phyloP scores from a whole-genome alignment of 371 early-diverging fungal species.

The Vairimorpha apis region DNA sequence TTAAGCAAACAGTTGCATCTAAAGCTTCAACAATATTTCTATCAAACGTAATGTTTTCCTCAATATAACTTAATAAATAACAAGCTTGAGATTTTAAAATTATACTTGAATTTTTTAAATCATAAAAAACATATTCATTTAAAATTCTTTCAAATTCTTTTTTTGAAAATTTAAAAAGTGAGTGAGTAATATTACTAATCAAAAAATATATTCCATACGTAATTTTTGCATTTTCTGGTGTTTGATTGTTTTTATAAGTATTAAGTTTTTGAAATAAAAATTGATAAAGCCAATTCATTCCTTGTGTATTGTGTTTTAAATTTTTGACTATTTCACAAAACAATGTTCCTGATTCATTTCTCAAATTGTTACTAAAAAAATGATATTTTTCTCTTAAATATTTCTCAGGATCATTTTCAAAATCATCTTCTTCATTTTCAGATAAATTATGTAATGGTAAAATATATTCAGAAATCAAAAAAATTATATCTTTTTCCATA shows the following conservation, averaged over 20 bases:
- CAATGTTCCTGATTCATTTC: slow-evolving; percentile 32
- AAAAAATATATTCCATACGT: slow-evolving; percentile 57
- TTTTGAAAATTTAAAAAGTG: slow-evolving; percentile 31
- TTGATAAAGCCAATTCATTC: slow-evolving; percentile 23
- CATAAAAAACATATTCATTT: slow-evolving; percentile 39
- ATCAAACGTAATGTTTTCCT: slow-evolving; percentile 20
- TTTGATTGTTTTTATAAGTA: slow-evolving; percentile 19
- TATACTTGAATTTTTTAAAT: slow-evolving; percentile 34
- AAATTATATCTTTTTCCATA: slow-evolving; percentile 35
- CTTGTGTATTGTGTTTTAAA: slow-evolving; percentile 31
- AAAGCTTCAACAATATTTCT: slow-evolving; percentile 18
- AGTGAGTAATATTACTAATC: slow-evolving; percentile 43
- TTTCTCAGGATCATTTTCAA: slow-evolving; percentile 53
- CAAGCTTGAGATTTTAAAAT: slow-evolving; percentile 59
- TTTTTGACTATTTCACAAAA: slow-evolving; percentile 54
- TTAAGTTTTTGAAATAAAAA: slow-evolving; percentile 37
- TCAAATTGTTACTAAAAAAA: slow-evolving; percentile 32
- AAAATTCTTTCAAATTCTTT: slow-evolving; percentile 41
- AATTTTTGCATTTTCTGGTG: slow-evolving; percentile 5
- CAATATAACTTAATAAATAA: slow-evolving; percentile 48
- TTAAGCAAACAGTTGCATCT: slow-evolving; percentile 23
- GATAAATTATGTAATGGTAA: slow-evolving; percentile 43
- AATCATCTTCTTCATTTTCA: slow-evolving; percentile 48
- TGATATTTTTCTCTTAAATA: slow-evolving; percentile 60
- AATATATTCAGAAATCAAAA: slow-evolving; percentile 51